Percentiles rank a stretch among this genome's conserved stretches.
Conservation (phyloP, 2,329 filamentous ascomycete species). For the Stachybotrys chlorohalonatus region DNA sequence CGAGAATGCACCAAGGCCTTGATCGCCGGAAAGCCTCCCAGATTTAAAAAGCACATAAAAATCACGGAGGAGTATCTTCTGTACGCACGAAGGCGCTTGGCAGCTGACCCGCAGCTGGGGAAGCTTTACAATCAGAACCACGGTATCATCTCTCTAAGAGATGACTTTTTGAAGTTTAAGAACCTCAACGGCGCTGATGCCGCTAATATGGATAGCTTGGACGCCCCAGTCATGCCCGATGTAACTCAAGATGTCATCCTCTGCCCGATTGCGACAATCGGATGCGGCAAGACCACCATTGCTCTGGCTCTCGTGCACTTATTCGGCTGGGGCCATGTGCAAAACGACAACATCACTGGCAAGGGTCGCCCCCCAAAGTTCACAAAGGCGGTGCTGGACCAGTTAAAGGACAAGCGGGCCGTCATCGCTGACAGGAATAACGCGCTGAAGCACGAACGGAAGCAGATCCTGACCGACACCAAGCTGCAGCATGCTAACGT, state of each 20-base stretch:
- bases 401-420: conserved; percentile 56
- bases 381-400: conserved; percentile 57
- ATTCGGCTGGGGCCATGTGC: conserved; percentile 86
- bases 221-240: conserved; percentile 35
- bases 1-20: conserved; percentile 90
- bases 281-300: conserved; percentile 94
- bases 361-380: conserved; percentile 72
- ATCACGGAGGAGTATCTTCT: conserved; percentile 88
- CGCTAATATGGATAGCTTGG: conserved; percentile 59
- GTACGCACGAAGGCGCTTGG: conserved; percentile 69
- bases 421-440: conserved; percentile 95
- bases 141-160: conserved; percentile 83
- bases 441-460: conserved; percentile 76
- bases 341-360: conserved; percentile 91
- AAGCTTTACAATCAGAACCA: conserved; percentile 78
- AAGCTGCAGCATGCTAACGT: conserved; percentile 51
- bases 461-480: conserved; percentile 79
- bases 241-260: conserved; percentile 65
- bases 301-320: conserved; percentile 72
- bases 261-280: conserved; percentile 87
- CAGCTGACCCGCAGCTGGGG: conserved; percentile 56
- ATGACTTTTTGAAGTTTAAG: conserved; percentile 77
- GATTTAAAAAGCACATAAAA: conserved; percentile 74
- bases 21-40: conserved; percentile 66
- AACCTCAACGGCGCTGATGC: conserved; percentile 85